phyloP scores from a whole-genome alignment of 352 stramenopile genomes.

The Phytopythium litorale region DNA sequence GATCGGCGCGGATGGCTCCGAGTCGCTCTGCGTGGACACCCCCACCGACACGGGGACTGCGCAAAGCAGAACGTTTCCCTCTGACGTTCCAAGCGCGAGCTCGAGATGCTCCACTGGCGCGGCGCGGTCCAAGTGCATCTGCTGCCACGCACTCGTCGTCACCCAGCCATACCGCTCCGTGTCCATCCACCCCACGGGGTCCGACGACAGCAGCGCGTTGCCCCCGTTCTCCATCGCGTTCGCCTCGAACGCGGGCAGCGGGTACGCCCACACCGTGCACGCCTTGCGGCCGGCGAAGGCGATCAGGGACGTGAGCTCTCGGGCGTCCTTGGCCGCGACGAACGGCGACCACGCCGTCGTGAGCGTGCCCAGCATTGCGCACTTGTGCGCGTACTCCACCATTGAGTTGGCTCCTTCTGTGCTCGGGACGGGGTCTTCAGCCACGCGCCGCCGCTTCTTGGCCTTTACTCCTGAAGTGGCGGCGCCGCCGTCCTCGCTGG shows the following conservation, averaged over 20 bases:
- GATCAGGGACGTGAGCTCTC: conserved; percentile 55
- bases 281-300: conserved; percentile 58
- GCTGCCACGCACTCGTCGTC: conserved; percentile 60
- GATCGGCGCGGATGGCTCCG: conserved; percentile 2
- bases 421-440: conserved; percentile 6
- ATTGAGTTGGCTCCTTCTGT: conserved; percentile 24
- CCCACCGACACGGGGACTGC: conserved; percentile 26
- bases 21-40: conserved; percentile 10
- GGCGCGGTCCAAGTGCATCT: conserved; percentile 36
- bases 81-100: conserved; percentile 57
- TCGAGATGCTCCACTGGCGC: conserved; percentile 16
- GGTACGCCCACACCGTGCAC: conserved; percentile 70
- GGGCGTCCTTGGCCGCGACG: conserved; percentile 33
- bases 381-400: conserved; percentile 54
- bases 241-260: conserved; percentile 32
- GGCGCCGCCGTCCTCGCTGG: conserved; percentile 13
- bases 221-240: conserved; percentile 14
- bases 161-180: conserved; percentile 77
- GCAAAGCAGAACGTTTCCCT: conserved; percentile 53
- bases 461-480: conserved; percentile 13
- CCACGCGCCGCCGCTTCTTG: conserved; percentile 15
- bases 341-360: conserved; percentile 73
- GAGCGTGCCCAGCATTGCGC: conserved; percentile 56
- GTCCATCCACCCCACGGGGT: conserved; percentile 53
- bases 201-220: conserved; percentile 24